A percentile compares a stretch with the other conserved stretches of the same genome.
Conservation (phyloP, 495 filamentous ascomycete species). For the Penicillium maclennaniae region DNA sequence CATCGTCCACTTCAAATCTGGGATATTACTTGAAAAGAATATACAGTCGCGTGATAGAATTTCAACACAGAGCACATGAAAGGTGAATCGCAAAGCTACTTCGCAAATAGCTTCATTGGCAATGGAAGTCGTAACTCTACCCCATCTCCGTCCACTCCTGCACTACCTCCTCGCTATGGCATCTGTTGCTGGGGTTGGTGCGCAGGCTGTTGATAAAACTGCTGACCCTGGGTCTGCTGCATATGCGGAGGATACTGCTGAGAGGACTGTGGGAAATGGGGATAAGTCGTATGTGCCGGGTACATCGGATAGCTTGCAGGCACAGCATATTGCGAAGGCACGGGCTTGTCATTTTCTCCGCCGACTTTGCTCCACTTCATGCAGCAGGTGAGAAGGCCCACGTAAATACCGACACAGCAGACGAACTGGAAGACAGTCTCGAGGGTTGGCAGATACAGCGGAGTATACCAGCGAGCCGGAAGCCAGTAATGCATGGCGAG, state of each 20-base stretch:
- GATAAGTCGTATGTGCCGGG: conserved; percentile 4
- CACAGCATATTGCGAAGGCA: conserved; percentile 3
- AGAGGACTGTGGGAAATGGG: conserved; percentile 3
- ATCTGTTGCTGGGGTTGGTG: conserved; percentile 1
- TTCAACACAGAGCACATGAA: too few species aligned
- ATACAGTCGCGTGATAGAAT: too few species aligned
- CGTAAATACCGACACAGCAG: conserved; percentile 19
- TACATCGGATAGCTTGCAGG: neutral
- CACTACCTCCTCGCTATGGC: neutral
- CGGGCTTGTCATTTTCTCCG: conserved; percentile 2
- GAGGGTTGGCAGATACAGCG: conserved; percentile 10
- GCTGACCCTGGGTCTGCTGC: conserved; percentile 2
- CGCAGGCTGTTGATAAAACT: conserved; percentile 1
- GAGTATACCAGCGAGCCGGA: neutral
- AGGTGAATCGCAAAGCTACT: too few species aligned
- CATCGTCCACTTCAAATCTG: too few species aligned
- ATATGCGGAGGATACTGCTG: neutral
- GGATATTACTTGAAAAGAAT: too few species aligned
- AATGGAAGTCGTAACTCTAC: neutral
- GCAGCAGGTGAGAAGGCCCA: conserved; percentile 20
- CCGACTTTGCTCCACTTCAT: conserved; percentile 18
- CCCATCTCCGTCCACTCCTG: neutral
- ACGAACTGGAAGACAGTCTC: conserved; percentile 15
- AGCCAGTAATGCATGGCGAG: conserved; percentile 18
- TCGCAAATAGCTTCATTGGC: too few species aligned